Conservation (phyloP, 2,329 filamentous ascomycete genomes). For the Pseudocercospora pini-densiflorae region DNA sequence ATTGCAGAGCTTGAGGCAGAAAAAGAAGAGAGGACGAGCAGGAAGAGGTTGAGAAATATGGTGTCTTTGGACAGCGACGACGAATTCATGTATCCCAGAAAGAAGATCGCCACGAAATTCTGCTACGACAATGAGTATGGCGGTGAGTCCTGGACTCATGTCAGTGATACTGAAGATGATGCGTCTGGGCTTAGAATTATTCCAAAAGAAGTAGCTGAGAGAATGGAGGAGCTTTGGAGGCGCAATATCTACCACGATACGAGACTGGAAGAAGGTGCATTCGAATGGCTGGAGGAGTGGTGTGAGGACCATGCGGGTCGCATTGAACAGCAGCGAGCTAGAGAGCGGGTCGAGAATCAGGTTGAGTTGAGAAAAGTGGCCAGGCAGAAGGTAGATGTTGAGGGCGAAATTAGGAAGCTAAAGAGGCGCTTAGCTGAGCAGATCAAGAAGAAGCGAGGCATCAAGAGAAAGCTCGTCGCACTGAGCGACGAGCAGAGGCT, state of each 20-base stretch:
- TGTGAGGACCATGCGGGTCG: background rate
- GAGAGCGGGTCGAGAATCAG: background rate
- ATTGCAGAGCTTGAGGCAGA: background rate
- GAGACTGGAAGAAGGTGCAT: background rate
- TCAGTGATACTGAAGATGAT: background rate
- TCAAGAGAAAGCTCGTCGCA: background rate
- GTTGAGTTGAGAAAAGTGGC: background rate
- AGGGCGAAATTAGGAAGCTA: background rate
- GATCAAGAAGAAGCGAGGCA: background rate
- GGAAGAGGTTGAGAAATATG: background rate
- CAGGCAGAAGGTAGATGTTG: background rate
- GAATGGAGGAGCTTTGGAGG: background rate
- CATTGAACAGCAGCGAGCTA: conserved; percentile 5
- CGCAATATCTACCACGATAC: background rate
- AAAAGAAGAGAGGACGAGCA: background rate
- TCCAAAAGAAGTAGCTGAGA: background rate
- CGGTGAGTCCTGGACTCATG: background rate
- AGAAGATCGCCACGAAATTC: background rate
- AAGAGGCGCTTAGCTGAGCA: background rate
- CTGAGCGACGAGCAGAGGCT: background rate
- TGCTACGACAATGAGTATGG: background rate
- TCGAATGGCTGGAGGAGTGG: conserved; percentile 10
- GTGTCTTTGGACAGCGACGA: background rate
- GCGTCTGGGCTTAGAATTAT: background rate
- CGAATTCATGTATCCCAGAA: background rate